Percentiles rank a stretch among this genome's conserved stretches.
Conservation (phyloP, 1,284 basidiomycete genomes). For the Marasmius oreades region DNA sequence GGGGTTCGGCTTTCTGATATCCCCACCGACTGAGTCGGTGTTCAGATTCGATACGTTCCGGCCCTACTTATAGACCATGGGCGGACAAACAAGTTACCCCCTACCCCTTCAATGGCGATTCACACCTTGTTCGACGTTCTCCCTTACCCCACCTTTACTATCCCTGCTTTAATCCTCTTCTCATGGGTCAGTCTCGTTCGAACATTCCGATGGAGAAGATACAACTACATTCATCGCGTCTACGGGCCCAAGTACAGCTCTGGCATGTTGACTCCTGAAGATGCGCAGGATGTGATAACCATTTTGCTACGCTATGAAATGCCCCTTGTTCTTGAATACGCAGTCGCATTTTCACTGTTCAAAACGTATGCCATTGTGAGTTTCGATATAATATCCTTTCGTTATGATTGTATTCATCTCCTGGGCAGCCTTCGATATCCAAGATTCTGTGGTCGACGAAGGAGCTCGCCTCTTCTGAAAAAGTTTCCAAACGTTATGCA, state of each 20-base stretch:
- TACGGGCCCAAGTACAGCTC: slow-evolving; percentile 29
- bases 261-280: slow-evolving; percentile 34
- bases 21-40: too few relatives aligned
- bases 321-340: slow-evolving; percentile 35
- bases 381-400: slow-evolving; percentile 5
- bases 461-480: slow-evolving; percentile 30
- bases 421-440: slow-evolving; percentile 40
- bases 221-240: background rate
- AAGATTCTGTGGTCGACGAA: slow-evolving; percentile 35
- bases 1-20: too few relatives aligned
- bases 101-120: background rate
- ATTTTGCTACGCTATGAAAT: slow-evolving; percentile 36
- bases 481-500: slow-evolving; percentile 37
- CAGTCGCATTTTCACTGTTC: slow-evolving; percentile 43
- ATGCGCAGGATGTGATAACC: slow-evolving; percentile 39
- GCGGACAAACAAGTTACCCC: too few relatives aligned
- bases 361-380: slow-evolving; percentile 47
- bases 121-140: background rate
- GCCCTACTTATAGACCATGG: too few relatives aligned
- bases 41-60: too few relatives aligned
- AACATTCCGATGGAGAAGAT: background rate
- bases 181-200: background rate
- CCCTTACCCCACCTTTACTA: background rate
- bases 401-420: background rate
- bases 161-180: background rate